These are phyloP conservation scores for Tetrahymena thermophila DNA, from an alignment of 73 alveolate genomes.

Conservation along the genomic window DNA sequence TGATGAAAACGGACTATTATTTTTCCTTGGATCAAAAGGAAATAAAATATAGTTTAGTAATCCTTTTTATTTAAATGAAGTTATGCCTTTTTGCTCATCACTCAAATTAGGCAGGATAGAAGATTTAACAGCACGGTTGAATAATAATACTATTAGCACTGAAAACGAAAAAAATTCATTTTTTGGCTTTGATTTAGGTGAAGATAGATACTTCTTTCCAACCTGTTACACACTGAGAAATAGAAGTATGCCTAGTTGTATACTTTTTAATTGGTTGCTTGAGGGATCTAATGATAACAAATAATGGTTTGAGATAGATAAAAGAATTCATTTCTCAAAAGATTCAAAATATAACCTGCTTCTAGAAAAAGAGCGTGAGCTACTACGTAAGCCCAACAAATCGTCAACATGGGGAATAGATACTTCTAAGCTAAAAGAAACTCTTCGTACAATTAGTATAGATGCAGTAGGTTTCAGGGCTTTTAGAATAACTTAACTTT, in stretches of 20 bases:
- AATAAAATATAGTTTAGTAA: neutral
- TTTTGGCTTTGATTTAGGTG: neutral
- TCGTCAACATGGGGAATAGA: neutral
- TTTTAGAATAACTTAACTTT: neutral
- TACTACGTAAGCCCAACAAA: neutral
- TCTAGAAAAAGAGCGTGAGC: neutral
- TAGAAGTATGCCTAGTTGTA: neutral
- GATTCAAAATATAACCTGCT: neutral
- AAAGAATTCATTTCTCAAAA: neutral
- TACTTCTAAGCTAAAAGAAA: neutral
- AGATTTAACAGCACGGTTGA: neutral
- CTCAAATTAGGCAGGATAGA: neutral
- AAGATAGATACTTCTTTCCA: neutral
- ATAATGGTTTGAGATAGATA: neutral
- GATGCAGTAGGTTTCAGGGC: neutral
- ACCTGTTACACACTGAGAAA: neutral
- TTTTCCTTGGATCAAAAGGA: neutral
- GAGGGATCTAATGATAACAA: neutral
- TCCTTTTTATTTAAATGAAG: neutral
- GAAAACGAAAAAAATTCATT: neutral
- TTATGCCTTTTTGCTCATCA: neutral
- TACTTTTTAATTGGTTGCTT: neutral
- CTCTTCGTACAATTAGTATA: neutral
- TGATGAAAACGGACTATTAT: neutral
- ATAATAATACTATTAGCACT: neutral